These are phyloP conservation scores for Pichia sp. DNA, from an alignment of 1,139 yeast species.

Conservation along the genomic window DNA sequence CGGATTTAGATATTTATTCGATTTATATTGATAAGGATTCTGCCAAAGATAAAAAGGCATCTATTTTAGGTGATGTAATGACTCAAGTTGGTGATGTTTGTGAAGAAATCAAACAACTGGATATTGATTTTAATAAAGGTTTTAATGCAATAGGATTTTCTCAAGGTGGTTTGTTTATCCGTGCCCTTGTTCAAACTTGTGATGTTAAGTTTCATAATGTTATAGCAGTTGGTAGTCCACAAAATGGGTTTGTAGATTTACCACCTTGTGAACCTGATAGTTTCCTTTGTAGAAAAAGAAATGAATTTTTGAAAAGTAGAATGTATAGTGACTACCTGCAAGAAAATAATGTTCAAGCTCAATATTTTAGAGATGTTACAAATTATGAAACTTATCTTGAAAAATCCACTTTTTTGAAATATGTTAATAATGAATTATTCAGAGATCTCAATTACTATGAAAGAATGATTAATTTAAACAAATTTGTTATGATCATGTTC, in stretches of 20 bases:
- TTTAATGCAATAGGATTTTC: conserved; percentile 77
- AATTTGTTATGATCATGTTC: conserved; percentile 56
- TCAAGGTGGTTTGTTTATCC: conserved; percentile 71
- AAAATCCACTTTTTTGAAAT: conserved; percentile 40
- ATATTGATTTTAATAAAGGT: conserved; percentile 35
- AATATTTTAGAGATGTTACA: conserved; percentile 57
- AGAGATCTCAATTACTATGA: conserved; percentile 33
- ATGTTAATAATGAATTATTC: conserved; percentile 55
- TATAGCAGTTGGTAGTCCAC: conserved; percentile 79
- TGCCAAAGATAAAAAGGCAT: conserved; percentile 44
- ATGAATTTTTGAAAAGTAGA: conserved; percentile 49
- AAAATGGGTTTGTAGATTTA: conserved; percentile 67
- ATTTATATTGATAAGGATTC: conserved; percentile 46
- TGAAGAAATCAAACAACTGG: conserved; percentile 26
- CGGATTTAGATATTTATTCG: conserved; percentile 49
- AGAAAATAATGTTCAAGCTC: conserved; percentile 59
- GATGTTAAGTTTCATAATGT: conserved; percentile 45
- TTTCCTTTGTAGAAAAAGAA: conserved; percentile 57
- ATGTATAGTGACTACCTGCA: conserved; percentile 60
- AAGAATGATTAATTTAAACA: conserved; percentile 40
- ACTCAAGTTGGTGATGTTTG: conserved; percentile 36
- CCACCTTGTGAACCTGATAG: conserved; percentile 53
- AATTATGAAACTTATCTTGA: conserved; percentile 27
- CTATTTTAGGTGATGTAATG: conserved; percentile 58
- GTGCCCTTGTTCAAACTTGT: conserved; percentile 61